phyloP scores from a whole-genome alignment of 768 basidiomycete species.

The Phanerochaete carnosa region DNA sequence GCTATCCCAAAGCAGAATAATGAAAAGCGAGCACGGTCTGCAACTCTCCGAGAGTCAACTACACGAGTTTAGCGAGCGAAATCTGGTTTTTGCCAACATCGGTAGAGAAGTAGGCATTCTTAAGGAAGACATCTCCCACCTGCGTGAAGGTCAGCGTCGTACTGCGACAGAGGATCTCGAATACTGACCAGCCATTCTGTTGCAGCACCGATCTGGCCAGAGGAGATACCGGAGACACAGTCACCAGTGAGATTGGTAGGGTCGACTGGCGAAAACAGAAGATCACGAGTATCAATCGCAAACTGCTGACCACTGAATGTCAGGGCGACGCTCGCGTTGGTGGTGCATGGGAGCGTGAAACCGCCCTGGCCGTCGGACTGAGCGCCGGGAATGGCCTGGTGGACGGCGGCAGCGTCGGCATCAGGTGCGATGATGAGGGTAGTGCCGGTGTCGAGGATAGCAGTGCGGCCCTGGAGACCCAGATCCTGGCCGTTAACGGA shows the following conservation, averaged over 20 bases:
- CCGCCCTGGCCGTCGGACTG: conserved; percentile 43
- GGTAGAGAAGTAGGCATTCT: conserved; percentile 73
- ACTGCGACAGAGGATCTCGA: not conserved
- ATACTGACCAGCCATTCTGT: conserved; percentile 65
- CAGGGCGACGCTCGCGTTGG: conserved; percentile 48
- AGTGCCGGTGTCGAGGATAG: conserved; percentile 57
- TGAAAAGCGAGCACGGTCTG: not conserved
- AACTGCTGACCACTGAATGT: conserved; percentile 58
- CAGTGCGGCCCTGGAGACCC: conserved; percentile 58
- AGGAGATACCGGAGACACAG: conserved; percentile 69
- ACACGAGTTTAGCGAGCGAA: conserved; percentile 53
- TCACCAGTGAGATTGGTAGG: conserved; percentile 51
- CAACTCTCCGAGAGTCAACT: conserved; percentile 5
- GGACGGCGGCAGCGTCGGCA: conserved; percentile 51
- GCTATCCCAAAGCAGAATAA: not conserved
- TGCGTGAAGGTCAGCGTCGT: conserved; percentile 22
- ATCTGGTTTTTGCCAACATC: conserved; percentile 56
- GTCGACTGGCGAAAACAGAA: conserved; percentile 54
- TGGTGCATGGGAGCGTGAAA: conserved; percentile 67
- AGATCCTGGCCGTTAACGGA: conserved; percentile 53
- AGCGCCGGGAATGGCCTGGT: conserved; percentile 55
- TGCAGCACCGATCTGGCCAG: conserved; percentile 55
- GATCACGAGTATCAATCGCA: conserved; percentile 61
- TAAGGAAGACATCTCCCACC: conserved; percentile 72
- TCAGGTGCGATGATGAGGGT: conserved; percentile 40